Base-by-base conservation (phyloP, 2,329 filamentous ascomycete species). In the Bipolaris cookei region DNA sequence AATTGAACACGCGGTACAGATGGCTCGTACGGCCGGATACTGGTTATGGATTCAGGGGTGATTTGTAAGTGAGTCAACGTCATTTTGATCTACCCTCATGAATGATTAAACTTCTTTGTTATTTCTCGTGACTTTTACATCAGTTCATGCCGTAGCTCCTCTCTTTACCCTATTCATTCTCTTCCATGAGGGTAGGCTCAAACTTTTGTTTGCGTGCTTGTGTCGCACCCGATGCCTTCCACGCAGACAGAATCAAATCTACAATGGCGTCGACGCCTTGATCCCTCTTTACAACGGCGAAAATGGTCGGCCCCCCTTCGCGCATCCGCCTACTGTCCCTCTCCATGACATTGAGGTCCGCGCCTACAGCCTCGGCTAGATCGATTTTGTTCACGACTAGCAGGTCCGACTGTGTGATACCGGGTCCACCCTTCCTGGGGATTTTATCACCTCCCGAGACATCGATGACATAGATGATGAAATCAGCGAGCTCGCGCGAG, bases 401-500 rank as follows among this genome's bases (percentile, higher is more conserved):
- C 76, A 99, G 76, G 73, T 99, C 95, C 69, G 90, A 95, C 80
- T 97, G 94, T 4, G 95, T 99, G 75, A 99, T 99, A 1, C 95
- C 95, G 0, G 95, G 95, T 0, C 95, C 95, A 25, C 95, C 95
- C 81, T 99, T 99, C 25, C 95, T 81, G 0, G 95, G 95, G 48
- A 99, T 89, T 84, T 99, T 99, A 78, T 99, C 95, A 11, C 95
- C 95, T 20, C 95, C 95, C 54, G 88, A 90, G 16, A 99, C 95
- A 78, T 99, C 95, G 68, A 99, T 98, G 28, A 99, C 95, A 76
- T 99, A 99, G 79, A 99, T 89, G 78, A 99, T 99, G 76, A 90
- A 99, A 77, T 99, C 95, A 1, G 95, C 95, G 64, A 99, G 82
- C 79, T 99, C 95, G 56, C 95, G 85, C 53, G 87, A 91, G 83